phyloP scores from a whole-genome alignment of 225 moss, liverwort and hornwort genomes.

The Ulota crispa region DNA sequence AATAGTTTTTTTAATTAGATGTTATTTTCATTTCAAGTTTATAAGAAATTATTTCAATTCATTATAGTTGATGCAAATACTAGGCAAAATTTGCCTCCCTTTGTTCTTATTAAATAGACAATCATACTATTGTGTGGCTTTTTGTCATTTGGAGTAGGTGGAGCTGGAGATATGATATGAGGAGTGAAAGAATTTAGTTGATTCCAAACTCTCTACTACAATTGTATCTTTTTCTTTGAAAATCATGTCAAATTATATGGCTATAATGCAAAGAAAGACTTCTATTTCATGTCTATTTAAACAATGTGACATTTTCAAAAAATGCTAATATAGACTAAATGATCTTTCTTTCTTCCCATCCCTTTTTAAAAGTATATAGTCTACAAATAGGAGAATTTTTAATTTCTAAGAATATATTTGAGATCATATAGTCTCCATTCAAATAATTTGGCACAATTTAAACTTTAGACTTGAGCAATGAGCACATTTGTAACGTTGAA shows the following conservation, averaged over 20 bases:
- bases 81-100: neutral
- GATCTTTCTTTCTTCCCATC: neutral
- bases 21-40: neutral
- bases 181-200: conserved; percentile 32
- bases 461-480: neutral
- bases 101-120: neutral
- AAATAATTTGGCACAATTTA: neutral
- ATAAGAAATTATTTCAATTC: neutral
- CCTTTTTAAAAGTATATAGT: neutral
- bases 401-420: neutral
- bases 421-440: neutral
- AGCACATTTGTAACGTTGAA: neutral
- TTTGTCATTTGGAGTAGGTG: conserved; percentile 50
- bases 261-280: conserved; percentile 9
- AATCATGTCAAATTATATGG: neutral
- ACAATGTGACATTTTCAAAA: neutral
- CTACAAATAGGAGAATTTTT: neutral
- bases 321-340: neutral
- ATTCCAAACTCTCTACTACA: conserved; percentile 3
- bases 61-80: neutral
- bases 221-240: neutral
- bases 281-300: neutral
- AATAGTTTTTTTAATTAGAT: neutral
- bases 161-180: conserved; percentile 42
- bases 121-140: conserved; percentile 31